A percentile compares a stretch with the other conserved stretches of the same genome.
Evolutionary conservation across 2,329 filamentous ascomycete genomes (phyloP).

Genomic region (Aureobasidium sp.): DNA sequence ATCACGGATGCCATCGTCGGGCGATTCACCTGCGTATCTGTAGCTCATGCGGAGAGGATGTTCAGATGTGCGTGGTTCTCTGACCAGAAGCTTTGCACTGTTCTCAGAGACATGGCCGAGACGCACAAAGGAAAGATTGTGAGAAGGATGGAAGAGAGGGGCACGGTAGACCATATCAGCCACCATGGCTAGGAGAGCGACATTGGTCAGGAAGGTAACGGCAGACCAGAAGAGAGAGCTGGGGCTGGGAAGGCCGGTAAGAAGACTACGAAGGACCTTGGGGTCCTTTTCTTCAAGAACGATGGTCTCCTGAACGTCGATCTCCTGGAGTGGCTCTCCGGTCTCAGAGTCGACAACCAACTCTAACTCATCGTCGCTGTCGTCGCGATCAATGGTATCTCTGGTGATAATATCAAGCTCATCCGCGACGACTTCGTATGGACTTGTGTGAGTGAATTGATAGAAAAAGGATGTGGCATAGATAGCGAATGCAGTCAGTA

Average conservation of each 20-base stretch:
- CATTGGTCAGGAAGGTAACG: conserved; percentile 56
- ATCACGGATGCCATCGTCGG: conserved; percentile 43
- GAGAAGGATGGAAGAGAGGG: conserved; percentile 56
- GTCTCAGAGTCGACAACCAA: conserved; percentile 30
- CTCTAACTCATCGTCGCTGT: conserved; percentile 20
- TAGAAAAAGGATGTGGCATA: conserved; percentile 36
- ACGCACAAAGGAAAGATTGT: conserved; percentile 76
- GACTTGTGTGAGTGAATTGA: conserved; percentile 20
- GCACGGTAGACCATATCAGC: conserved; percentile 73
- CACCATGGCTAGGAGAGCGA: conserved; percentile 57
- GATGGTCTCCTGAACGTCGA: conserved; percentile 57
- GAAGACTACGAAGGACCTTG: conserved; percentile 54
- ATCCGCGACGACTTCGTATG: conserved; percentile 26
- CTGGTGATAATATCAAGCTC: conserved; percentile 30
- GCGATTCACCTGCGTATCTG: conserved; percentile 28
- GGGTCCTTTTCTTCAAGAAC: conserved; percentile 49
- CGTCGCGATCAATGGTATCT: conserved; percentile 28
- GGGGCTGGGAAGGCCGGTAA: conserved; percentile 68
- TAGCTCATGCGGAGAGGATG: conserved; percentile 69
- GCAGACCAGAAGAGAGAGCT: conserved; percentile 58
- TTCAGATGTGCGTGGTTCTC: conserved; percentile 68
- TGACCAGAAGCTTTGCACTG: conserved; percentile 71
- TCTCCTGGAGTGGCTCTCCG: conserved; percentile 27
- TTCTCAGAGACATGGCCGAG: conserved; percentile 77
- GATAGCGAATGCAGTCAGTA: conserved; percentile 32